Evolutionary conservation across 2,329 filamentous ascomycete genomes (phyloP).

Genomic region (Rhexocercosporidium sp.): DNA sequence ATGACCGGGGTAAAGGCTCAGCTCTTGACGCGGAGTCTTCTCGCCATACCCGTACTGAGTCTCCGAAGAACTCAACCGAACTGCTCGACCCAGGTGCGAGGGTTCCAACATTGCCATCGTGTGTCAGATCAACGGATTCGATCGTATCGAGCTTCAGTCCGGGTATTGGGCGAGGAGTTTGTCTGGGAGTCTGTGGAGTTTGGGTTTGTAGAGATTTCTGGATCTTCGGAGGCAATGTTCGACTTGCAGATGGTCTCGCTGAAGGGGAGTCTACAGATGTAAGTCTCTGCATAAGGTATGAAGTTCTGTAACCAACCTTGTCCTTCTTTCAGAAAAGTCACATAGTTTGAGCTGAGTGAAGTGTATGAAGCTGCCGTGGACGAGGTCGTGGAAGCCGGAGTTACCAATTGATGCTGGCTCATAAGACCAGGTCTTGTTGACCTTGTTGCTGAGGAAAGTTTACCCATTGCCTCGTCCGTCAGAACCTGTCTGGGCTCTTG

Average conservation of each 20-base stretch:
- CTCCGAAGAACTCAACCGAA: conserved; percentile 31
- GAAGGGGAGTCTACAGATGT: conserved; percentile 34
- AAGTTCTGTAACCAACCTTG: background rate
- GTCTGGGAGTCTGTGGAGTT: conserved; percentile 40
- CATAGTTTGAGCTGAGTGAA: conserved; percentile 34
- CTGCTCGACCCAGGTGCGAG: conserved; percentile 34
- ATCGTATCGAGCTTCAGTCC: conserved; percentile 29
- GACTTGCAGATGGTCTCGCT: conserved; percentile 22
- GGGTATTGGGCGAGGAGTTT: conserved; percentile 32
- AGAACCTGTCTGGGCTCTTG: conserved; percentile 17
- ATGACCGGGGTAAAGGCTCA: conserved; percentile 34
- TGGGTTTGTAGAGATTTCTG: conserved; percentile 35
- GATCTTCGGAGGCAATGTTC: conserved; percentile 20
- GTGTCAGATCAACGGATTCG: conserved; percentile 43
- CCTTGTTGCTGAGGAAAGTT: conserved; percentile 37
- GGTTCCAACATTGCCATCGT: conserved; percentile 31
- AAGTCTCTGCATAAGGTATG: background rate
- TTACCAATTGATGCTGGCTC: conserved; percentile 40
- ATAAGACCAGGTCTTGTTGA: conserved; percentile 35
- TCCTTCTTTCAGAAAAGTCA: conserved; percentile 29
- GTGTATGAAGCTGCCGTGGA: conserved; percentile 21
- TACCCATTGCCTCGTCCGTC: conserved; percentile 39
- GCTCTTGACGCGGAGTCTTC: conserved; percentile 38
- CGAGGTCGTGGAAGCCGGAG: conserved; percentile 40
- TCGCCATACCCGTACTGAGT: conserved; percentile 34